These are phyloP conservation scores for Stropharia rugosoannulata DNA, from an alignment of 768 basidiomycete genomes.

Conservation along the genomic window DNA sequence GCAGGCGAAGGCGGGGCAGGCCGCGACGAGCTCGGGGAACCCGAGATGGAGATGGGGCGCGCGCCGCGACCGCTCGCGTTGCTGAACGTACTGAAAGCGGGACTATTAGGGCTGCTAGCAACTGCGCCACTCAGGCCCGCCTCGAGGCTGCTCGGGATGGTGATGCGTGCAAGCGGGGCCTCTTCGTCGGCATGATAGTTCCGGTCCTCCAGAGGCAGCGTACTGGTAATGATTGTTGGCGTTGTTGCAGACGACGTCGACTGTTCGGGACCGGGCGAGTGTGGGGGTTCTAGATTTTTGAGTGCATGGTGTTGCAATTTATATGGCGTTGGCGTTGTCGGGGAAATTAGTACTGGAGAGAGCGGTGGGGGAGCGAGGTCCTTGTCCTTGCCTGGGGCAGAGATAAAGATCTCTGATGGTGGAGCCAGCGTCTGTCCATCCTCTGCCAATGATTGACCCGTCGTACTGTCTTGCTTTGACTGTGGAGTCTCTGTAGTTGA, in stretches of 20 bases:
- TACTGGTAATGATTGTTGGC: constrained; percentile 19
- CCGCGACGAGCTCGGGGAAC: constrained; percentile 36
- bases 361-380: background rate
- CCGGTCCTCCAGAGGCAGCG: constrained; percentile 13
- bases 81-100: constrained; percentile 15
- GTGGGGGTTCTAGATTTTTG: constrained; percentile 16
- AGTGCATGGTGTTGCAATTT: constrained; percentile 20
- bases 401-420: constrained; percentile 12
- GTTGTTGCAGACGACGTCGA: constrained; percentile 30
- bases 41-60: background rate
- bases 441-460: no score
- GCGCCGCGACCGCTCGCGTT: constrained; percentile 2
- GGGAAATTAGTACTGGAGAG: constrained; percentile 17
- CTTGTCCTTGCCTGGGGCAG: background rate
- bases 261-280: constrained; percentile 15
- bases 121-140: background rate
- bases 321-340: constrained; percentile 24
- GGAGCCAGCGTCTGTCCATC: background rate
- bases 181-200: background rate
- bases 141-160: constrained; percentile 13
- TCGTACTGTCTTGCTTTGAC: no score
- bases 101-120: constrained; percentile 9
- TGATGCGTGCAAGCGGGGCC: constrained; percentile 10
- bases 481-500: no score
- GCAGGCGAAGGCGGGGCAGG: constrained; percentile 65